Evolutionary conservation across 495 filamentous ascomycete genomes (phyloP).

Genomic region (Neurospora africana): DNA sequence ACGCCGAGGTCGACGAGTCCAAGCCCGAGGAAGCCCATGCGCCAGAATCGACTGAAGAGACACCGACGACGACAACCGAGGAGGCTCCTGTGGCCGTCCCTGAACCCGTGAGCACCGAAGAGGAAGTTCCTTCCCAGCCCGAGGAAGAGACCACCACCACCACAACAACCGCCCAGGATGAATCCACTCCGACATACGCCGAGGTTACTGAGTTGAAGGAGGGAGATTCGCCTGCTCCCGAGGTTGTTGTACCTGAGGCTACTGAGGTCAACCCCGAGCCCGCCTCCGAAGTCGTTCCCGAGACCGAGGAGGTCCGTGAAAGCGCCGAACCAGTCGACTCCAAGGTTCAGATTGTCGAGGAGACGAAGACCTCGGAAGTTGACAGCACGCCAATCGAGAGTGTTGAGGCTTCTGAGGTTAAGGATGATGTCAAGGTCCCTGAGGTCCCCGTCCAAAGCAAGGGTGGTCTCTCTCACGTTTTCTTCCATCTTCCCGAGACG

Average conservation of each 20-base stretch:
- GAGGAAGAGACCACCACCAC: constrained; percentile 2
- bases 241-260: constrained; percentile 1
- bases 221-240: background rate
- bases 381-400: background rate
- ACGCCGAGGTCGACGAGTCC: background rate
- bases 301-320: background rate
- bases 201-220: constrained; percentile 2
- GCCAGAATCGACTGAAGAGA: background rate
- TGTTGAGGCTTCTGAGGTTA: background rate
- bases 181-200: background rate
- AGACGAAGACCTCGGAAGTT: background rate
- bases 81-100: background rate
- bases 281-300: background rate
- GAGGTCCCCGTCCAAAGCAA: background rate
- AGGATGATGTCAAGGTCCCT: background rate
- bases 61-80: background rate
- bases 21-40: background rate
- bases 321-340: background rate
- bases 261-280: background rate
- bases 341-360: background rate
- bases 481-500: background rate
- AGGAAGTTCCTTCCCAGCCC: constrained; percentile 1
- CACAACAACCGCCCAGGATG: background rate
- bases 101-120: background rate
- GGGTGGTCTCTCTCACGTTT: background rate